Conservation (phyloP, 2,329 filamentous ascomycete genomes). For the Apiospora saccharicola region DNA sequence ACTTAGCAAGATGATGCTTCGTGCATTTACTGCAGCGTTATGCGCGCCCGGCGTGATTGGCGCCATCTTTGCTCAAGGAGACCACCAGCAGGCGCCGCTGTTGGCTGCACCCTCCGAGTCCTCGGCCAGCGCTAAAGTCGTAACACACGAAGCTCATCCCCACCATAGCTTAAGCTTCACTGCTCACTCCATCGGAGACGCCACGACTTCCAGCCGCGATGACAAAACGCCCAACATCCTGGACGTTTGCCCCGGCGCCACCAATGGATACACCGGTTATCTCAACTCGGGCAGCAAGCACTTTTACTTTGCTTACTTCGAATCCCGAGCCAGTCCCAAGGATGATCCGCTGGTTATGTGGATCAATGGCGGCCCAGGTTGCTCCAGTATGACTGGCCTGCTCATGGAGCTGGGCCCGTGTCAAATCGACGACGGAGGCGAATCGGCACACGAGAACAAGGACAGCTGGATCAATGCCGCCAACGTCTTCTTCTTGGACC, state of each 20-base stretch:
- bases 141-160: constrained; percentile 13
- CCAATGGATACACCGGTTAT: neutral
- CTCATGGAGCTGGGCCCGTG: constrained; percentile 26
- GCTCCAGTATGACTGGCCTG: constrained; percentile 33
- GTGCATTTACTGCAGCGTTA: neutral
- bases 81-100: constrained; percentile 13
- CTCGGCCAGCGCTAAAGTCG: neutral
- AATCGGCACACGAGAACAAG: constrained; percentile 55
- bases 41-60: constrained; percentile 13
- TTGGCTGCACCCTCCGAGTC: neutral
- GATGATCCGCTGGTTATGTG: constrained; percentile 36
- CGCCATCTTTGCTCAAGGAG: constrained; percentile 2
- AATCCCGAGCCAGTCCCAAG: constrained; percentile 20
- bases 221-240: neutral
- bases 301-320: constrained; percentile 14
- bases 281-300: constrained; percentile 13
- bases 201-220: neutral
- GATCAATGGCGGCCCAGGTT: constrained; percentile 36
- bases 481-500: constrained; percentile 57
- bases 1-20: constrained; percentile 1
- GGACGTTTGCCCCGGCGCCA: neutral
- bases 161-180: constrained; percentile 20
- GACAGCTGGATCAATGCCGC: constrained; percentile 62
- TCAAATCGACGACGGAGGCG: constrained; percentile 45
- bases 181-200: neutral